Conservation (phyloP, 2,329 filamentous ascomycete genomes). For the Didymella pinodella region DNA sequence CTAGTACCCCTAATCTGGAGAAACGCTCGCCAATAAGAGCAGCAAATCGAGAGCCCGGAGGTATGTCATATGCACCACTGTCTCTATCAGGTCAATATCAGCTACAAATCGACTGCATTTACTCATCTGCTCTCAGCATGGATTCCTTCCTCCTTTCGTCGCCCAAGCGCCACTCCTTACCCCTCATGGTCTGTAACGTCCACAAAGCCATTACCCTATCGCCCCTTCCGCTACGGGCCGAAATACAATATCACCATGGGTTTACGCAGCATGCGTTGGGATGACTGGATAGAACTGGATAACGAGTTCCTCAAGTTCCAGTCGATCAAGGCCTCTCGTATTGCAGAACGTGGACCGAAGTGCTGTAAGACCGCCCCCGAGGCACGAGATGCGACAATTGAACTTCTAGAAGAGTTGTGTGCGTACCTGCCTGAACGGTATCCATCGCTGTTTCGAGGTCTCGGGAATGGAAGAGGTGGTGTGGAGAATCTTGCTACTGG, state of each 20-base stretch:
- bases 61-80: slow-evolving; percentile 43
- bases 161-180: slow-evolving; percentile 68
- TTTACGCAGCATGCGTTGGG: slow-evolving; percentile 71
- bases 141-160: slow-evolving; percentile 65
- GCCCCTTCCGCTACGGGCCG: slow-evolving; percentile 79
- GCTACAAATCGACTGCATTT: not conserved
- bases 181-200: slow-evolving; percentile 71
- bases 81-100: not conserved
- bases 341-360: slow-evolving; percentile 70
- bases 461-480: slow-evolving; percentile 63
- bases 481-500: slow-evolving; percentile 75
- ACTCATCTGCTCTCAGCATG: slow-evolving; percentile 55
- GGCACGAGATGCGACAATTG: slow-evolving; percentile 74
- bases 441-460: slow-evolving; percentile 69
- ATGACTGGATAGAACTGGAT: slow-evolving; percentile 86
- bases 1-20: slow-evolving; percentile 56
- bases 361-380: slow-evolving; percentile 74
- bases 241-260: slow-evolving; percentile 82
- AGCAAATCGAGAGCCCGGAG: slow-evolving; percentile 55
- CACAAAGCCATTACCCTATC: slow-evolving; percentile 79
- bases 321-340: slow-evolving; percentile 72
- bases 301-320: slow-evolving; percentile 79
- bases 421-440: slow-evolving; percentile 78
- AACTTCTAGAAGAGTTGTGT: slow-evolving; percentile 76
- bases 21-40: slow-evolving; percentile 52